Conservation (phyloP, 2,329 filamentous ascomycete species). For the Colletotrichum sublineola region DNA sequence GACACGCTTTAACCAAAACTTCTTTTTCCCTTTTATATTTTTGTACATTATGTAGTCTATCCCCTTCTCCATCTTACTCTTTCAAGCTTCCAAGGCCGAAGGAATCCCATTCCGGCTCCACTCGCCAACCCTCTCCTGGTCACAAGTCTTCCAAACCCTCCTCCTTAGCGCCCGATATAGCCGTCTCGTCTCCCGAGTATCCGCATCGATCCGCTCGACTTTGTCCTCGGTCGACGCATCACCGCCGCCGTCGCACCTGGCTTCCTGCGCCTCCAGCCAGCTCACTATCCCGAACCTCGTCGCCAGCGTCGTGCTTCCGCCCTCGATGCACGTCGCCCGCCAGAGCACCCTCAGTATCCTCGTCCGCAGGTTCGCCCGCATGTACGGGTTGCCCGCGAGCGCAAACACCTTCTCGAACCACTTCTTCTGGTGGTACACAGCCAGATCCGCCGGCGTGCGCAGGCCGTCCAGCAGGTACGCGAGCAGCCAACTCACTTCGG, state of each 20-base stretch:
- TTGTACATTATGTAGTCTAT: neutral
- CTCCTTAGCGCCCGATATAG: constrained; percentile 68
- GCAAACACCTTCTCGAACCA: constrained; percentile 83
- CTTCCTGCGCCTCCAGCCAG: constrained; percentile 77
- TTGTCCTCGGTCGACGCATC: constrained; percentile 7
- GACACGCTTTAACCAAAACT: neutral
- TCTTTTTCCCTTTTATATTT: neutral
- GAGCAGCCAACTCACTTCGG: constrained; percentile 82
- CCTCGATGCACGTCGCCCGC: constrained; percentile 75
- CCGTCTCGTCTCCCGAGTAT: constrained; percentile 56
- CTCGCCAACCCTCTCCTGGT: constrained; percentile 71
- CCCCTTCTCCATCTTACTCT: neutral
- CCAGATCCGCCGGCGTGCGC: constrained; percentile 70
- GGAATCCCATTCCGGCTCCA: constrained; percentile 72
- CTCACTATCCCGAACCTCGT: constrained; percentile 81
- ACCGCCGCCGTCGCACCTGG: constrained; percentile 52
- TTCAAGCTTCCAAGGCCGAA: constrained; percentile 28
- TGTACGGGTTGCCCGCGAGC: constrained; percentile 75
- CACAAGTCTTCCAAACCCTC: constrained; percentile 74
- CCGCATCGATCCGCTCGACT: neutral
- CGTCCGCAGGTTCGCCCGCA: constrained; percentile 70
- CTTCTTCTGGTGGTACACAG: constrained; percentile 70
- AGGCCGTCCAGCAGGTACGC: constrained; percentile 77
- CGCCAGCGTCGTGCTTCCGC: constrained; percentile 83
- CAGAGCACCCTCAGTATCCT: constrained; percentile 74